Evolutionary conservation across 768 basidiomycete genomes (phyloP).

Genomic region (Leccinellum rugosiceps): DNA sequence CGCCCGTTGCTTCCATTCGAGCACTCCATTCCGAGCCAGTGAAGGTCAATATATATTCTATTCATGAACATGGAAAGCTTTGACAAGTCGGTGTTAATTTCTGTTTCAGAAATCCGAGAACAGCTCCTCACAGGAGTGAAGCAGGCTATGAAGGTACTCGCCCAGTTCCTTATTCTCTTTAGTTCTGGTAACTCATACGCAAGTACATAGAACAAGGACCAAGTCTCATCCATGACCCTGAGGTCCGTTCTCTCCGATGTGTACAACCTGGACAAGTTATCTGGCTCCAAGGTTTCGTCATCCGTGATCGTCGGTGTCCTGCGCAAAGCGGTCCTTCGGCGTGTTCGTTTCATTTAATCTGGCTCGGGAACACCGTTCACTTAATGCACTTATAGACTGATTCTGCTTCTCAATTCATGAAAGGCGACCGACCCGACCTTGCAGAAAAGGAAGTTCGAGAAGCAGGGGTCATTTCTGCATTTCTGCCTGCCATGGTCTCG

Average conservation of each 20-base stretch:
- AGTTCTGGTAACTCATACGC: slow-evolving; percentile 1
- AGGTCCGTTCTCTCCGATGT: slow-evolving; percentile 72
- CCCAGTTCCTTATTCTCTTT: not conserved
- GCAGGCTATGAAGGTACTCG: slow-evolving; percentile 64
- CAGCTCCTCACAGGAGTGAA: slow-evolving; percentile 55
- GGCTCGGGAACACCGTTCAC: slow-evolving; percentile 5
- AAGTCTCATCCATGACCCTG: slow-evolving; percentile 52
- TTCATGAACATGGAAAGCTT: not conserved
- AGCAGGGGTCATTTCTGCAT: slow-evolving; percentile 49
- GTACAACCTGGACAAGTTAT: slow-evolving; percentile 60
- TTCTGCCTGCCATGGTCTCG: slow-evolving; percentile 61
- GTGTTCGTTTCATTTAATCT: slow-evolving; percentile 43
- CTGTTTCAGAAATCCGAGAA: slow-evolving; percentile 47
- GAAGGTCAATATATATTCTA: slow-evolving; percentile 18
- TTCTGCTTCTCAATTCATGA: slow-evolving; percentile 51
- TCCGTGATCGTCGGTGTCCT: slow-evolving; percentile 51
- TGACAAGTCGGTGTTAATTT: not conserved
- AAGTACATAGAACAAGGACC: slow-evolving; percentile 54
- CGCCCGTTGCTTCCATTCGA: slow-evolving; percentile 13
- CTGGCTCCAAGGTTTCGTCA: slow-evolving; percentile 41
- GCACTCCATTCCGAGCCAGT: slow-evolving; percentile 5
- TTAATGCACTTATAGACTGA: slow-evolving; percentile 43
- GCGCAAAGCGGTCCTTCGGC: slow-evolving; percentile 53
- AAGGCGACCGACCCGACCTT: slow-evolving; percentile 61
- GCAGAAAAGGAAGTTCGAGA: slow-evolving; percentile 60